A percentile compares a stretch with the other conserved stretches of the same genome.
Evolutionary conservation across 805 yeast species (phyloP).

Genomic region (Lipomyces orientalis): DNA sequence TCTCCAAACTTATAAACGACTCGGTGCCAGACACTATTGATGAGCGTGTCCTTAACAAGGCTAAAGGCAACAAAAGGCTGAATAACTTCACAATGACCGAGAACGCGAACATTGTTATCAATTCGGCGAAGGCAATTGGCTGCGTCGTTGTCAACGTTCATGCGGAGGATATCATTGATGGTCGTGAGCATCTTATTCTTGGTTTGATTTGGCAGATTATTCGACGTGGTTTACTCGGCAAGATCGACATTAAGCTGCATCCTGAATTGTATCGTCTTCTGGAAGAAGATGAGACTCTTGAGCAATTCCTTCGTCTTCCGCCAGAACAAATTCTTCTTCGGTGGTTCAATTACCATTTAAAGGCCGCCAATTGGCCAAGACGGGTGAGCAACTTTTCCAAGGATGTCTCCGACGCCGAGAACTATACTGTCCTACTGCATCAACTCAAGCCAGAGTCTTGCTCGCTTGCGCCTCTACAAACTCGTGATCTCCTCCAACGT

Average conservation of each 20-base stretch:
- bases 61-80: slow-evolving; percentile 77
- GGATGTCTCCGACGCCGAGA: slow-evolving; percentile 94
- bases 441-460: slow-evolving; percentile 87
- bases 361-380: slow-evolving; percentile 88
- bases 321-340: slow-evolving; percentile 96
- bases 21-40: slow-evolving; percentile 98
- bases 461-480: slow-evolving; percentile 81
- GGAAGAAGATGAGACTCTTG: slow-evolving; percentile 96
- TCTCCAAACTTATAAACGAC: slow-evolving; percentile 93
- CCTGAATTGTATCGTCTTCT: slow-evolving; percentile 94
- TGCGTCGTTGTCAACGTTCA: slow-evolving; percentile 98
- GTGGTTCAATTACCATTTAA: slow-evolving; percentile 96
- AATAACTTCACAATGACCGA: slow-evolving; percentile 96
- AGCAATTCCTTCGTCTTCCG: slow-evolving; percentile 93
- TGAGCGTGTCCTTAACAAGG: slow-evolving; percentile 92
- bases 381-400: slow-evolving; percentile 83
- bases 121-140: slow-evolving; percentile 98
- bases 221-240: slow-evolving; percentile 90
- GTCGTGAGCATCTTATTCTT: slow-evolving; percentile 91
- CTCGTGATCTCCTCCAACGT: slow-evolving; percentile 71
- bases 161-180: slow-evolving; percentile 95
- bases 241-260: slow-evolving; percentile 93
- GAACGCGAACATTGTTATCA: slow-evolving; percentile 96
- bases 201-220: slow-evolving; percentile 99
- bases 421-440: slow-evolving; percentile 85